Percentiles rank a stretch among this genome's conserved stretches.
Evolutionary conservation across 2,329 filamentous ascomycete genomes (phyloP).

Genomic region (Tolypocladium tropicale): DNA sequence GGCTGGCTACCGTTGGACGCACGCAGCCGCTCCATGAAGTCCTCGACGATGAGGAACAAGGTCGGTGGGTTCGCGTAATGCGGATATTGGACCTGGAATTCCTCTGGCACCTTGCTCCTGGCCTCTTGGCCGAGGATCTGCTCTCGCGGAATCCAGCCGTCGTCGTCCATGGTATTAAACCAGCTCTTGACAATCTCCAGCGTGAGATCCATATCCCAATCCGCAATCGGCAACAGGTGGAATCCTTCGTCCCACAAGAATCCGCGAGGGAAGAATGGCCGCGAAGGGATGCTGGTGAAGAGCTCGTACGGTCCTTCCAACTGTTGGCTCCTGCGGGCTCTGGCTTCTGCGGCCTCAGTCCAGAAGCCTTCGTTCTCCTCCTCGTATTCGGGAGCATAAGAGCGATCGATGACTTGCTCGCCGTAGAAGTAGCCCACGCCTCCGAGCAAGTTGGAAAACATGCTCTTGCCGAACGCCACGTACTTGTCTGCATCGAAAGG

Average conservation of each 20-base stretch:
- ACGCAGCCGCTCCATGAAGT: slow-evolving; percentile 70
- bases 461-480: slow-evolving; percentile 69
- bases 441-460: slow-evolving; percentile 90
- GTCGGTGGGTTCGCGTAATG: slow-evolving; percentile 97
- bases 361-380: slow-evolving; percentile 94
- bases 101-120: slow-evolving; percentile 82
- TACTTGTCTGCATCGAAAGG: slow-evolving; percentile 71
- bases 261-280: slow-evolving; percentile 91
- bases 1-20: slow-evolving; percentile 37
- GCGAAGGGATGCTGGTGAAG: slow-evolving; percentile 82
- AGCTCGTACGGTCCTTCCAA: slow-evolving; percentile 78
- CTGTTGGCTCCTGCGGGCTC: slow-evolving; percentile 55
- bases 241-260: slow-evolving; percentile 99
- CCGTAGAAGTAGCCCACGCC: slow-evolving; percentile 95
- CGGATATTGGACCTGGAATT: slow-evolving; percentile 93
- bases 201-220: slow-evolving; percentile 88
- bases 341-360: slow-evolving; percentile 78
- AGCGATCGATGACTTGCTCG: slow-evolving; percentile 78
- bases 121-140: slow-evolving; percentile 90
- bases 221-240: slow-evolving; percentile 79
- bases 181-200: slow-evolving; percentile 86
- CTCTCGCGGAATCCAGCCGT: slow-evolving; percentile 95
- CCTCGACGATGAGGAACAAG: slow-evolving; percentile 79
- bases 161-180: slow-evolving; percentile 92
- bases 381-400: slow-evolving; percentile 84